Percentiles rank a stretch among this genome's conserved stretches.
These are phyloP conservation scores for Ascochyta viciae-villosae DNA, from an alignment of 2,329 filamentous ascomycete species.

Conservation along the genomic window DNA sequence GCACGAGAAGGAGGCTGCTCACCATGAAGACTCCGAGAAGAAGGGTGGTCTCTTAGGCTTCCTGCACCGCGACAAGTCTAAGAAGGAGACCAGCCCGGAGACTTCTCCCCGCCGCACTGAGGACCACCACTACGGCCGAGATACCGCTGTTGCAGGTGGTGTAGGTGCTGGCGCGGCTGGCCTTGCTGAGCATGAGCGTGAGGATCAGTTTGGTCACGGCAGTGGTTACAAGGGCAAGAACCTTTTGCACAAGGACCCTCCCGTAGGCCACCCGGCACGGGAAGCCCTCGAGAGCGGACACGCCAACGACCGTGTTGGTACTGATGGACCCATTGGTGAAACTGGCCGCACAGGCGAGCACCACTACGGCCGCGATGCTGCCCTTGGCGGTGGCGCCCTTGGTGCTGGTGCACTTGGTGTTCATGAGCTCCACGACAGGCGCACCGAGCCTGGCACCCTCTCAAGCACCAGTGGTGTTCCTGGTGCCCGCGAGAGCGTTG, in stretches of 20 bases:
- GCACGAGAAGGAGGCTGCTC: conserved; percentile 29
- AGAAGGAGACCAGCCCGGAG: conserved; percentile 38
- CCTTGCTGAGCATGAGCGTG: conserved; percentile 7
- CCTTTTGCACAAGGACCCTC: conserved; percentile 53
- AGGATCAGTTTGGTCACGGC: conserved; percentile 12
- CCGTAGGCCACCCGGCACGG: conserved; percentile 43
- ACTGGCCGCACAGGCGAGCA: conserved; percentile 20
- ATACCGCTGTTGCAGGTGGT: conserved; percentile 28
- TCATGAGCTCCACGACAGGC: conserved; percentile 31
- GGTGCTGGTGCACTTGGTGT: conserved; percentile 39
- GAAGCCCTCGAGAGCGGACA: conserved; percentile 28
- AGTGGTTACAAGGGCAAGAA: conserved; percentile 40
- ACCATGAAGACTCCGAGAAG: conserved; percentile 28
- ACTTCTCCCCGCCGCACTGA: conserved; percentile 27
- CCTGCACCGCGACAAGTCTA: conserved; percentile 52
- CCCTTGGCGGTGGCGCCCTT: conserved; percentile 37
- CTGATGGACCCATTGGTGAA: conserved; percentile 2
- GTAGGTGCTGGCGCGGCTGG: conserved; percentile 29
- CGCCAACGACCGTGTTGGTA: conserved; percentile 13
- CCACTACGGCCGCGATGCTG: conserved; percentile 35
- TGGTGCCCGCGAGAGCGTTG: neutral
- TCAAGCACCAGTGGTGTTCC: neutral
- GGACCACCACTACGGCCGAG: conserved; percentile 35
- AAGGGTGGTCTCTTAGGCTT: conserved; percentile 49
- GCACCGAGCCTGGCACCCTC: neutral